Base-by-base conservation (phyloP, 2,329 filamentous ascomycete species). In the Clonostachys rhizophaga region DNA sequence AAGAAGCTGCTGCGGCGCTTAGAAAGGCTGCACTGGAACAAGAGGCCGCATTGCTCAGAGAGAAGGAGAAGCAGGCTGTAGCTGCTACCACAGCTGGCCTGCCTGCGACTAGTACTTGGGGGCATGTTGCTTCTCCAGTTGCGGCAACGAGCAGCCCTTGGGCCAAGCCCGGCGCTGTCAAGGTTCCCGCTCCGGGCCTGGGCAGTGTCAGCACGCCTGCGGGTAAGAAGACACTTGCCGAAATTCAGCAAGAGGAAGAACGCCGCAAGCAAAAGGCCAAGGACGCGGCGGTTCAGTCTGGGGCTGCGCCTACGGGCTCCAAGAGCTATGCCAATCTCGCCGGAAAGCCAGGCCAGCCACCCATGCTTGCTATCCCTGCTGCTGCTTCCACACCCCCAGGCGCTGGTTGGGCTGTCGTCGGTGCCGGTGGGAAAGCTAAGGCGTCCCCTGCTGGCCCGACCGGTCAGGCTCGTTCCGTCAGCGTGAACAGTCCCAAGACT, bases 181-280 rank as follows among this genome's bases (percentile, higher is more conserved):
- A 80, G 61, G 60, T 54, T 18, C 48, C 57, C 20, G 48, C 56
- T 6, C 51, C 58, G 30, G 55, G 54, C 6, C 50, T 58, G 2
- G 56, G 60, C 4, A 46, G 49, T 10, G 43, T 56, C 12, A 46
- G 49, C 13, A 45, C 64, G 2, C 44, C 58, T 10, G 52, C 69
- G 58, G 64, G 71, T 69, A 94, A 95, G 75, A 96, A 96, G 79
- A 96, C 91, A 0, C 75, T 97, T 41, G 89, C 91, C 20, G 92
- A 97, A 55, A 97, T 99, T 49, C 94, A 97, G 65, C 91, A 91
- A 52, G 94, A 99, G 69, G 94, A 99, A 61, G 94, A 97, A 62
- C 78, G 79, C 16, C 85, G 89, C 54, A 99, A 99, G 76, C 84
- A 87, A 58, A 89, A 87, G 63, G 79, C 83, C 18, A 73, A 68